These are phyloP conservation scores for Detonula confervacea DNA, from an alignment of 352 stramenopile species.

Conservation along the genomic window DNA sequence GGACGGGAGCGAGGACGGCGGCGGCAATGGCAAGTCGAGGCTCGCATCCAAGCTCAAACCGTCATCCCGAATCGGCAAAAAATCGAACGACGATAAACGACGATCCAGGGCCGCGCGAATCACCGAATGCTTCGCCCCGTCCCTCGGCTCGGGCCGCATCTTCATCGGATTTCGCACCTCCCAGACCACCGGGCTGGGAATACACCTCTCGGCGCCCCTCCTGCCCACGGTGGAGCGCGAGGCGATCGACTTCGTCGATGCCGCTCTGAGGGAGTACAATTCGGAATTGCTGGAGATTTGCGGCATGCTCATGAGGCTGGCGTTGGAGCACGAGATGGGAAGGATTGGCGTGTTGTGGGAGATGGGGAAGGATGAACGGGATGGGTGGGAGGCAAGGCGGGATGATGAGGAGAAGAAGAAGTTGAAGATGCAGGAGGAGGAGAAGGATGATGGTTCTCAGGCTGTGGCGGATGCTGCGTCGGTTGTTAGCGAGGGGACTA, in stretches of 20 bases:
- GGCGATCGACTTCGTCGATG: constrained; percentile 83
- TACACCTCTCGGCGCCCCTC: constrained; percentile 78
- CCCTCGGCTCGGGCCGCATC: constrained; percentile 64
- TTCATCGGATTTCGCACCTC: constrained; percentile 86
- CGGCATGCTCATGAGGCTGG: constrained; percentile 68
- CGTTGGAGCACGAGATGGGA: constrained; percentile 72
- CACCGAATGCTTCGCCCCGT: constrained; percentile 70
- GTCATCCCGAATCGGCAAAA: too few relatives aligned
- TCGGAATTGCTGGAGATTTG: constrained; percentile 72
- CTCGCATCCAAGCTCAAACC: constrained; percentile 15
- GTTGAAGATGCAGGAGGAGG: constrained; percentile 28
- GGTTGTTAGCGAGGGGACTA: constrained; percentile 13
- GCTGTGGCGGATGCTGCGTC: not conserved
- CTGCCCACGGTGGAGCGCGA: constrained; percentile 85
- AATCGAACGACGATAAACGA: constrained; percentile 11
- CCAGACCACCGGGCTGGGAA: constrained; percentile 82
- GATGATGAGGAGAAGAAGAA: constrained; percentile 29
- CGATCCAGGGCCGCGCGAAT: constrained; percentile 49
- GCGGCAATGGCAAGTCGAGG: constrained; percentile 12
- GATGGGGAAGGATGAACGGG: constrained; percentile 24
- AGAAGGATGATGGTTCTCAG: constrained; percentile 18
- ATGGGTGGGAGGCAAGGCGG: constrained; percentile 19
- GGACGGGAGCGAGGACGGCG: constrained; percentile 26
- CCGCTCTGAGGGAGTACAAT: constrained; percentile 76
- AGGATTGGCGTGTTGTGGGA: constrained; percentile 58